These are phyloP conservation scores for Taphrina betulina DNA, from an alignment of 1,139 yeast genomes.

Conservation along the genomic window DNA sequence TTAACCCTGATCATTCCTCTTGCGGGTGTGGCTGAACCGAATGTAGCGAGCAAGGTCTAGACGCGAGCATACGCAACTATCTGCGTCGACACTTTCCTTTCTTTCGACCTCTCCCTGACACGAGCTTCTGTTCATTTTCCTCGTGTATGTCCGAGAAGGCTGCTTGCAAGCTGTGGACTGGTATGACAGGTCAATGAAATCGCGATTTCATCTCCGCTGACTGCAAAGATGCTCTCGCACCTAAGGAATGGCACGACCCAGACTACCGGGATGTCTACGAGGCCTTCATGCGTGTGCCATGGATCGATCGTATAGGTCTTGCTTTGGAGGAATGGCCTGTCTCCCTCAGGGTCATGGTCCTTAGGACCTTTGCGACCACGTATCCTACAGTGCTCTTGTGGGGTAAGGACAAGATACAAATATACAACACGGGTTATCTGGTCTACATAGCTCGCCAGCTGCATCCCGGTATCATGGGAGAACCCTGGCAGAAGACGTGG, in stretches of 20 bases:
- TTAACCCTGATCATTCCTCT: no score
- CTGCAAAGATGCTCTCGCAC: constrained; percentile 8
- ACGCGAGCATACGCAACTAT: no score
- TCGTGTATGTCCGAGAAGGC: no score
- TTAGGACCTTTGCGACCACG: neutral
- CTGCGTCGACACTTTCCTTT: no score
- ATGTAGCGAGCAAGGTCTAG: no score
- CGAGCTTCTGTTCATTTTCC: no score
- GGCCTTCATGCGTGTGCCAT: neutral
- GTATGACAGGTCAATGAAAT: no score
- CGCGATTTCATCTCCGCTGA: no score
- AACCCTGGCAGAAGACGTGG: constrained; percentile 1
- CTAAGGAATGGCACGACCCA: constrained; percentile 11
- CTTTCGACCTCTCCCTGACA: no score
- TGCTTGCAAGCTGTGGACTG: no score
- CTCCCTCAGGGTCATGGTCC: constrained; percentile 7
- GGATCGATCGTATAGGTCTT: neutral
- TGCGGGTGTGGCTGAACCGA: no score
- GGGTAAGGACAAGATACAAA: constrained; percentile 5
- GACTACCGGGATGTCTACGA: neutral
- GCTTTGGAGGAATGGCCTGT: neutral
- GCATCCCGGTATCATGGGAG: constrained; percentile 15
- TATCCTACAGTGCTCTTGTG: constrained; percentile 3
- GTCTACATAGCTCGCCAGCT: neutral
- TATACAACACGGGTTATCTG: constrained; percentile 1